Percentiles rank a stretch among this genome's conserved stretches.
These are phyloP conservation scores for Filobasidium wieringae DNA, from an alignment of 768 basidiomycete genomes.

Conservation along the genomic window DNA sequence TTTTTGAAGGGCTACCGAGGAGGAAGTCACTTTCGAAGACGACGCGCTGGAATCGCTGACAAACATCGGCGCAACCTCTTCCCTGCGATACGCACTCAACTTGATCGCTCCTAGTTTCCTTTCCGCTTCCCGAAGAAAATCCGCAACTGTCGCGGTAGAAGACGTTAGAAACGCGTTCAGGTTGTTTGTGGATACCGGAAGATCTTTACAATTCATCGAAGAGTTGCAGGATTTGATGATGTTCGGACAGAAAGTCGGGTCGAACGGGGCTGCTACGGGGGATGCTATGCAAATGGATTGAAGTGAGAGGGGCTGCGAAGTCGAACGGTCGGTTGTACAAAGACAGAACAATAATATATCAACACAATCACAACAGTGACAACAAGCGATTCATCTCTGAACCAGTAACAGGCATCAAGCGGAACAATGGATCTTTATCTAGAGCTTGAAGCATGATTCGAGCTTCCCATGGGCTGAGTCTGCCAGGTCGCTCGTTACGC, in stretches of 20 bases:
- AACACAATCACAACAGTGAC: too few relatives aligned
- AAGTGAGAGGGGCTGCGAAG: background rate
- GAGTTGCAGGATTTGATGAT: constrained; percentile 37
- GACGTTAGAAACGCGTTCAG: constrained; percentile 73
- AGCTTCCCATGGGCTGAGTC: too few relatives aligned
- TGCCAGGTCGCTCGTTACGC: too few relatives aligned
- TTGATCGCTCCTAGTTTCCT: constrained; percentile 86
- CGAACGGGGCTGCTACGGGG: background rate
- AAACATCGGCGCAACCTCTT: constrained; percentile 77
- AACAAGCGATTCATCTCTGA: too few relatives aligned
- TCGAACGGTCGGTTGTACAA: too few relatives aligned
- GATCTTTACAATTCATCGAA: constrained; percentile 35
- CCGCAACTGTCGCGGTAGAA: constrained; percentile 63
- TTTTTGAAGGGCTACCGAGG: constrained; percentile 68
- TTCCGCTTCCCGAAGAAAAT: constrained; percentile 68
- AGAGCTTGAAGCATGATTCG: too few relatives aligned
- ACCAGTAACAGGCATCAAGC: too few relatives aligned
- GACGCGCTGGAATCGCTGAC: constrained; percentile 71
- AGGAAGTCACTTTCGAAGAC: constrained; percentile 70
- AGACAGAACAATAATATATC: too few relatives aligned
- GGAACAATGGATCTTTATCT: too few relatives aligned
- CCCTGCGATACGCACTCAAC: constrained; percentile 85
- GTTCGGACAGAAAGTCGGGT: constrained; percentile 25
- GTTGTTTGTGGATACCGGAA: constrained; percentile 37
- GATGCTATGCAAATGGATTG: constrained; percentile 1